Percentiles rank a stretch among this genome's conserved stretches.
Evolutionary conservation across 108 stramenopile species (phyloP).

Genomic region (Nitzschia sp.): DNA sequence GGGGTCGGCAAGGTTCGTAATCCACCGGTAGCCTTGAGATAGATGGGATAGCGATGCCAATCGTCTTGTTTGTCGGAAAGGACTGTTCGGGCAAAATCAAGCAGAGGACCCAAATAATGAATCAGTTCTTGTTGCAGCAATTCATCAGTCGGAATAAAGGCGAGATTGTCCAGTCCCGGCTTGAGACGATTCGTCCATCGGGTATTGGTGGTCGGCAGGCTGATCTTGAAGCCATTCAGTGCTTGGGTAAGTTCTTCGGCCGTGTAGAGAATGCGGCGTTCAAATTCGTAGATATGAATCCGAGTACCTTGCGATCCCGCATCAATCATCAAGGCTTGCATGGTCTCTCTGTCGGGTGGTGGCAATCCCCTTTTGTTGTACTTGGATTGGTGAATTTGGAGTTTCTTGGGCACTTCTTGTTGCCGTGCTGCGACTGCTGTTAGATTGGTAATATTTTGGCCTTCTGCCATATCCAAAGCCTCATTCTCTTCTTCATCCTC

Average conservation of each 20-base stretch:
- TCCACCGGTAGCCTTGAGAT: slow-evolving; percentile 91
- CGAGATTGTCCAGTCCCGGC: slow-evolving; percentile 73
- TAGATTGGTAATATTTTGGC: background rate
- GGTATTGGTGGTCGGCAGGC: slow-evolving; percentile 70
- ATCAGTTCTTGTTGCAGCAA: slow-evolving; percentile 45
- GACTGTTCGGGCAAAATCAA: slow-evolving; percentile 76
- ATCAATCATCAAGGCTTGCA: slow-evolving; percentile 86
- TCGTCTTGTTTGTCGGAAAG: slow-evolving; percentile 60
- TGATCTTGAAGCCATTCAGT: slow-evolving; percentile 39
- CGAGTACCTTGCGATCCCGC: slow-evolving; percentile 89
- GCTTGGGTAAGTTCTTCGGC: slow-evolving; percentile 30
- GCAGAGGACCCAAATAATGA: slow-evolving; percentile 61
- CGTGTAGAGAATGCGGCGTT: slow-evolving; percentile 49
- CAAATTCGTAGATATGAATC: slow-evolving; percentile 89
- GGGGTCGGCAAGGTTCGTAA: slow-evolving; percentile 62
- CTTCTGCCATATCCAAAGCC: too few relatives aligned
- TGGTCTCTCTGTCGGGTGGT: slow-evolving; percentile 25
- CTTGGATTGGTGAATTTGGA: background rate
- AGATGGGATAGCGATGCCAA: slow-evolving; percentile 80
- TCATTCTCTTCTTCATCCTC: background rate
- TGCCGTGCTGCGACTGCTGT: background rate
- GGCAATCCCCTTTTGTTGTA: slow-evolving; percentile 11
- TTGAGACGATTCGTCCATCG: slow-evolving; percentile 78
- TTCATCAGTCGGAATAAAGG: slow-evolving; percentile 20
- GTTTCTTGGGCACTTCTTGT: background rate